These are phyloP conservation scores for Selenicereus undatus DNA, from an alignment of 148 eudicot species.

Conservation along the genomic window DNA sequence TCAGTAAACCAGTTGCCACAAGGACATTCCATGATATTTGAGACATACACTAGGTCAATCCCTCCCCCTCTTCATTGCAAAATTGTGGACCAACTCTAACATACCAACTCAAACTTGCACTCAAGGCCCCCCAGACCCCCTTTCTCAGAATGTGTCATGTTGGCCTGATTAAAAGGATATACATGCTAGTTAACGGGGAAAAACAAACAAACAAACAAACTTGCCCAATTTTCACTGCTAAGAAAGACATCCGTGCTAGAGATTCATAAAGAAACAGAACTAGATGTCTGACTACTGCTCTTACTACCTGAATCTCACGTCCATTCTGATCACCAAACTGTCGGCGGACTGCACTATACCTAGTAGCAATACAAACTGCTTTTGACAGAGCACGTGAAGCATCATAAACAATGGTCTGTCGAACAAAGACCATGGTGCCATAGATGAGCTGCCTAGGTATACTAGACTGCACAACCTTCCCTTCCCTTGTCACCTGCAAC, in stretches of 20 bases:
- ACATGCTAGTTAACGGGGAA: too few relatives aligned
- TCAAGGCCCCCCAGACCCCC: neutral
- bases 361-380: conserved; percentile 93
- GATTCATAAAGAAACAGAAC: neutral
- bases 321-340: conserved; percentile 89
- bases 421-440: conserved; percentile 92
- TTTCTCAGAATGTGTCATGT: too few relatives aligned
- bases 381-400: conserved; percentile 81
- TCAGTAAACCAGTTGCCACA: neutral
- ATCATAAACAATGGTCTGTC: conserved; percentile 80
- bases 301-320: conserved; percentile 80
- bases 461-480: conserved; percentile 66
- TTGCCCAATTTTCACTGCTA: neutral
- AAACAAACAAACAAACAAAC: too few relatives aligned
- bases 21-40: neutral
- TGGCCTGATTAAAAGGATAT: too few relatives aligned
- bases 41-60: neutral
- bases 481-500: conserved; percentile 85
- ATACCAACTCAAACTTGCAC: neutral
- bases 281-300: neutral
- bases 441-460: conserved; percentile 87
- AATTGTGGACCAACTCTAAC: neutral
- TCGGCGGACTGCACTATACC: conserved; percentile 94
- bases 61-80: neutral
- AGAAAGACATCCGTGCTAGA: neutral